A percentile compares a stretch with the other conserved stretches of the same genome.
These are phyloP conservation scores for Ophiostoma pallidulum DNA, from an alignment of 2,329 filamentous ascomycete genomes.

Conservation along the genomic window DNA sequence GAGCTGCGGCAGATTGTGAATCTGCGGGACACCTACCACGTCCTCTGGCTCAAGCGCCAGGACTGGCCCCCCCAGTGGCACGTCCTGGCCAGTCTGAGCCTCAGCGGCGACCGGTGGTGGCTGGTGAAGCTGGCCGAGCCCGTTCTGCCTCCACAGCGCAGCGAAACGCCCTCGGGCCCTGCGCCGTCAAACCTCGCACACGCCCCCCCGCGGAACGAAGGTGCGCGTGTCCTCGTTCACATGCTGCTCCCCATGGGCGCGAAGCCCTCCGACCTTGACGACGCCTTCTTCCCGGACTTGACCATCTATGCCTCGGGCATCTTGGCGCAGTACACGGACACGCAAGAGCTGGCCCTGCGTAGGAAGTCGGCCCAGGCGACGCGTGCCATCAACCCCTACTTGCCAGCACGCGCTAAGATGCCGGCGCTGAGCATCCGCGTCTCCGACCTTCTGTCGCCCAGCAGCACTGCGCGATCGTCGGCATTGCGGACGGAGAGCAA, in stretches of 20 bases:
- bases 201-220: neutral
- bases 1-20: slow-evolving; percentile 51
- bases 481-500: no score
- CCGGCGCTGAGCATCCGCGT: slow-evolving; percentile 42
- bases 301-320: slow-evolving; percentile 41
- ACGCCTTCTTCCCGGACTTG: slow-evolving; percentile 43
- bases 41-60: slow-evolving; percentile 58
- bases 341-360: slow-evolving; percentile 37
- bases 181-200: no score
- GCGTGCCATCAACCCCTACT: slow-evolving; percentile 27
- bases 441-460: slow-evolving; percentile 29
- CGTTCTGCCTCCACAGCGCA: no score
- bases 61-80: slow-evolving; percentile 67
- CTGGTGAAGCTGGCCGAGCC: slow-evolving; percentile 55
- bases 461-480: neutral
- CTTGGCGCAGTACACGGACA: slow-evolving; percentile 41
- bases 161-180: no score
- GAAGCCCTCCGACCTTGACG: slow-evolving; percentile 35
- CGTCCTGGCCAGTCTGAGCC: slow-evolving; percentile 59
- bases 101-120: slow-evolving; percentile 72
- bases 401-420: slow-evolving; percentile 35
- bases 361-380: slow-evolving; percentile 31
- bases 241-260: slow-evolving; percentile 20
- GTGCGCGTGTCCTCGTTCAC: slow-evolving; percentile 15
- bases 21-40: slow-evolving; percentile 52